A percentile compares a stretch with the other conserved stretches of the same genome.
phyloP scores from a whole-genome alignment of 805 yeast genomes.

The Maudiozyma turicensis region DNA sequence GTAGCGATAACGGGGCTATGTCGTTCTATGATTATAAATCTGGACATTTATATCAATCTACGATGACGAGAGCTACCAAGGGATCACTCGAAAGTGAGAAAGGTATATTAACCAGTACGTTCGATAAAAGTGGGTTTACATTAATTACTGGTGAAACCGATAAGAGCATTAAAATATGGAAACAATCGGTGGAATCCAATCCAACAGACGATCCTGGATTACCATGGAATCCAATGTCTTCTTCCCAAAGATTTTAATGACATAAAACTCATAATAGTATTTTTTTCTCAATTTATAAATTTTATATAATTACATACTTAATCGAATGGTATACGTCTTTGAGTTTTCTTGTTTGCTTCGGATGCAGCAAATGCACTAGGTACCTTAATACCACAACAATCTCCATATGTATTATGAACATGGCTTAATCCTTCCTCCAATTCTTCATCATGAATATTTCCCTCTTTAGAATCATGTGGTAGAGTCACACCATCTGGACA shows the following conservation, averaged over 20 bases:
- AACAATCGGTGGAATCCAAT: slow-evolving; percentile 32
- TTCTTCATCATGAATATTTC: slow-evolving; percentile 22
- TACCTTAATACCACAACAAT: slow-evolving; percentile 92
- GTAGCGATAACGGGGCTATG: slow-evolving; percentile 75
- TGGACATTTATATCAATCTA: slow-evolving; percentile 53
- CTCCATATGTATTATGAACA: slow-evolving; percentile 71
- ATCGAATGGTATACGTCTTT: slow-evolving; percentile 57
- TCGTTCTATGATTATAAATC: slow-evolving; percentile 69
- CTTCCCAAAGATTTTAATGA: slow-evolving; percentile 21
- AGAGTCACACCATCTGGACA: slow-evolving; percentile 65
- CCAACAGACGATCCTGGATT: slow-evolving; percentile 22
- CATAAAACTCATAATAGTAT: background rate
- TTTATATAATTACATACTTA: slow-evolving; percentile 15
- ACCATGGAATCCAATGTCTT: slow-evolving; percentile 25
- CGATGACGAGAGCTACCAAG: slow-evolving; percentile 46
- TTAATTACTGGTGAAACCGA: slow-evolving; percentile 86
- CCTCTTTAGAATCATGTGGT: slow-evolving; percentile 19
- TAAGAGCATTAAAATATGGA: slow-evolving; percentile 74
- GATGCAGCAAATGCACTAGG: slow-evolving; percentile 95
- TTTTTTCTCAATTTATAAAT: background rate
- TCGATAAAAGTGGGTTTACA: slow-evolving; percentile 73
- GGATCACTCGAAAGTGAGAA: slow-evolving; percentile 62
- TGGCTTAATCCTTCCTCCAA: slow-evolving; percentile 15
- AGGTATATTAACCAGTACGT: slow-evolving; percentile 60
- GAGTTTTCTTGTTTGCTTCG: slow-evolving; percentile 32